These are phyloP conservation scores for Daldinia sp. DNA, from an alignment of 2,329 filamentous ascomycete species.

Conservation along the genomic window DNA sequence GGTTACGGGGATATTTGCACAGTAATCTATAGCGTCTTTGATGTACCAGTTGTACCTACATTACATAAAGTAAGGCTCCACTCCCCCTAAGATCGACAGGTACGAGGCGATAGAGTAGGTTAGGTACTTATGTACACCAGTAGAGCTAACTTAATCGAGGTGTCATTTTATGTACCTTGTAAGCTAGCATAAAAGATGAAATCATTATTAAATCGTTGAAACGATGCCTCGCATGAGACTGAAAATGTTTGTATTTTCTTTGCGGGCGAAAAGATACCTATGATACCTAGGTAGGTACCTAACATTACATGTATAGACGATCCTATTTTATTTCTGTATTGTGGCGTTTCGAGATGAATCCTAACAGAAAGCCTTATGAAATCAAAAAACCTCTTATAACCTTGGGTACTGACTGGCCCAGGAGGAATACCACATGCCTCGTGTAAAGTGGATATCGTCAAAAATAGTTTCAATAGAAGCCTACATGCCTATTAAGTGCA, in stretches of 20 bases:
- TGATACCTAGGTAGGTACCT: neutral
- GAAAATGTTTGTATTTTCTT: neutral
- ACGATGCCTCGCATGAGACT: neutral
- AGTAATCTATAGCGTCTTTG: too few species aligned
- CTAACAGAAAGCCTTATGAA: neutral
- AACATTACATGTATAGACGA: too few species aligned
- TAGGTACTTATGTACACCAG: too few species aligned
- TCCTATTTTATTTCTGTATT: neutral
- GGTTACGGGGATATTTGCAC: neutral
- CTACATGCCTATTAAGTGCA: neutral
- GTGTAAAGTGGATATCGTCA: neutral
- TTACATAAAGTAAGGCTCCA: too few species aligned
- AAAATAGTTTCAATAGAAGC: neutral
- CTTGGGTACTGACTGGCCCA: neutral
- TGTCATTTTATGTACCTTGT: neutral
- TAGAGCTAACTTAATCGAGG: neutral
- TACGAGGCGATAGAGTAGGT: neutral
- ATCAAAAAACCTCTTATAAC: neutral
- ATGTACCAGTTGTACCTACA: too few species aligned
- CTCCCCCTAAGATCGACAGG: conserved; percentile 33
- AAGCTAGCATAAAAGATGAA: neutral
- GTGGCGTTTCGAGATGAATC: neutral
- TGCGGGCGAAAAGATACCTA: neutral
- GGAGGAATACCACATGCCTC: conserved; percentile 2
- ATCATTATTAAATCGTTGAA: too few species aligned